These are phyloP conservation scores for Eucalyptus marginata DNA, from an alignment of 345 rosid species.

Conservation along the genomic window DNA sequence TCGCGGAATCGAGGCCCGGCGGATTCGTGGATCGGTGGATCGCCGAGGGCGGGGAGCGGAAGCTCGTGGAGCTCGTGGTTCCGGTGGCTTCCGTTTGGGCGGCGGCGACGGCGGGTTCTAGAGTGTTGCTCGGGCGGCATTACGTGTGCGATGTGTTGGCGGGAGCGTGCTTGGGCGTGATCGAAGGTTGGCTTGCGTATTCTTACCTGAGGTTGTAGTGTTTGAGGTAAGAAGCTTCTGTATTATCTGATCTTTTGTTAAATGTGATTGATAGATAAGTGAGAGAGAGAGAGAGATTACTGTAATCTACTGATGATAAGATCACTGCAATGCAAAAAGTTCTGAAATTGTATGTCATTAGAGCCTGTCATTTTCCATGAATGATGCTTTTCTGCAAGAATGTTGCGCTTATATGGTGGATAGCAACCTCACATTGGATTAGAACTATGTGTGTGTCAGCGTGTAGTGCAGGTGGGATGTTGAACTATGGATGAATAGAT, in stretches of 20 bases:
- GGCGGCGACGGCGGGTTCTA: conserved; percentile 41
- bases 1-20: background rate
- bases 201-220: conserved; percentile 19
- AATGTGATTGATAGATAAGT: background rate
- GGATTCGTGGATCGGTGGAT: conserved; percentile 4
- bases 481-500: background rate
- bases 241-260: background rate
- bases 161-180: conserved; percentile 55
- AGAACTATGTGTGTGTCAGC: background rate
- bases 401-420: background rate
- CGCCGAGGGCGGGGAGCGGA: background rate
- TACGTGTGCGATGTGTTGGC: conserved; percentile 55
- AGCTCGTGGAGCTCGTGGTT: conserved; percentile 5
- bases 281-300: background rate
- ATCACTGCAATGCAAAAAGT: background rate
- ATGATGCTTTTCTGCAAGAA: too few species aligned
- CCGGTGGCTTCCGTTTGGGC: conserved; percentile 58
- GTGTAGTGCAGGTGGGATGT: background rate
- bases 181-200: conserved; percentile 44
- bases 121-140: conserved; percentile 83
- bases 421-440: background rate
- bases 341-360: background rate
- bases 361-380: too few species aligned
- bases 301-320: background rate
- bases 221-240: background rate